Evolutionary conservation across 2,329 filamentous ascomycete species (phyloP), one percentile per base, ranked within the genome.

Genomic region (Colletotrichum sidae): DNA sequence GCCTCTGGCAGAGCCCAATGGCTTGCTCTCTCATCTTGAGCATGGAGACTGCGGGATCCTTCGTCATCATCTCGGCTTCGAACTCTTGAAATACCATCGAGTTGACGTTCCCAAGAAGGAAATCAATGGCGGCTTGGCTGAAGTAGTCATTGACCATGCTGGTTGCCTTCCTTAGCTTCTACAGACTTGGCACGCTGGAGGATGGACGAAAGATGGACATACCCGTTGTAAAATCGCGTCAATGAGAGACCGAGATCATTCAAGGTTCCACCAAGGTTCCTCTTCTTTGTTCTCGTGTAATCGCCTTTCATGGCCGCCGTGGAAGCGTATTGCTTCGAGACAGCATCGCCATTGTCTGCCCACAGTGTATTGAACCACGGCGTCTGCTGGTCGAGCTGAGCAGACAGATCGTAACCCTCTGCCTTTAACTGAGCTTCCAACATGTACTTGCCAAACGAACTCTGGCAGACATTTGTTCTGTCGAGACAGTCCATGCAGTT

Each of bases 401-500:
- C 83, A 69, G 90, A 88, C 78, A 96, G 90, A 60, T 90, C 88
- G 65, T 94, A 90, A 0, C 91, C 92, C 68, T 96, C 89, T 17
- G 87, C 83, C 62, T 87, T 90, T 2, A 99, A 83, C 73, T 97
- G 93, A 38, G 85, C 76, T 69, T 97, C 93, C 2, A 99, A 83
- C 69, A 93, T 92, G 73, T 91, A 88, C 72, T 93, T 92, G 6
- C 88, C 96, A 74, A 94, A 94, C 0, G 94, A 96, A 73, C 93
- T 97, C 77, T 98, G 95, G 45, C 94, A 94, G 25, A 99, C 94
- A 70, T 98, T 98, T 2, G 96, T 99, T 25, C 96, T 88, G 75
- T 99, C 96, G 9, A 99, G 82, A 71, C 96, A 99, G 74, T 99
- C 96, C 96, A 99, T 98, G 77, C 96, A 99, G 74, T 99, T 99